These are phyloP conservation scores for Penicillium sp. DNA, from an alignment of 2,329 filamentous ascomycete genomes.

Conservation along the genomic window DNA sequence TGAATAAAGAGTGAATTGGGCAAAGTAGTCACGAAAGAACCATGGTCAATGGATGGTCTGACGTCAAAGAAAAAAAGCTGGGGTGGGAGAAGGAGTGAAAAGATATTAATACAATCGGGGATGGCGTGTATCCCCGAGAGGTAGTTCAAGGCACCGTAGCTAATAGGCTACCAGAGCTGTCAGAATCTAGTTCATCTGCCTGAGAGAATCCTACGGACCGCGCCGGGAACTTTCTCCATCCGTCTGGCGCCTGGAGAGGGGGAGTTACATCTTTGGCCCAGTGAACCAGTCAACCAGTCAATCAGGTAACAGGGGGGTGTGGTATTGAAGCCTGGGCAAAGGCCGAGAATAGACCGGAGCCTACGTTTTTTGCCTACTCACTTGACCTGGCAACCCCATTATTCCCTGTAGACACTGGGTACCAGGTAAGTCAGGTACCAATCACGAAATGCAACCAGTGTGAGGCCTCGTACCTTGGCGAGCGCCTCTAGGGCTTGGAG, in stretches of 20 bases:
- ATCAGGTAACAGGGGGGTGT: slow-evolving; percentile 9
- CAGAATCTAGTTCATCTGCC: background rate
- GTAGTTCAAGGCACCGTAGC: too few relatives aligned
- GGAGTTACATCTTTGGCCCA: slow-evolving; percentile 20
- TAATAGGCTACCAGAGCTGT: background rate
- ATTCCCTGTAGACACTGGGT: background rate
- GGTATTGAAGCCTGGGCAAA: slow-evolving; percentile 13
- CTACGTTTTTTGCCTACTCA: background rate
- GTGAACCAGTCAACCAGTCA: slow-evolving; percentile 3
- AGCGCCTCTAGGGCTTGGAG: slow-evolving; percentile 5
- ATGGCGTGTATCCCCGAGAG: background rate
- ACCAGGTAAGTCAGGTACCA: slow-evolving; percentile 1
- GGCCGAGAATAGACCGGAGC: slow-evolving; percentile 4
- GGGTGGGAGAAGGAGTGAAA: background rate
- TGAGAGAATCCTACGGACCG: background rate
- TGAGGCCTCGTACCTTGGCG: slow-evolving; percentile 7
- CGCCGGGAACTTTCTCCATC: slow-evolving; percentile 12
- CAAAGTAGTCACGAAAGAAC: slow-evolving; percentile 15
- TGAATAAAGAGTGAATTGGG: slow-evolving; percentile 24
- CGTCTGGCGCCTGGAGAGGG: slow-evolving; percentile 11
- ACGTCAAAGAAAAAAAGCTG: slow-evolving; percentile 26
- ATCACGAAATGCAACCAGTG: background rate
- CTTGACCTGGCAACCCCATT: background rate
- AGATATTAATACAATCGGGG: slow-evolving; percentile 6
- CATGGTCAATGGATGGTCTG: slow-evolving; percentile 20